Evolutionary conservation across 2,329 filamentous ascomycete species (phyloP).

Genomic region (Phaeosphaeriaceae sp.): DNA sequence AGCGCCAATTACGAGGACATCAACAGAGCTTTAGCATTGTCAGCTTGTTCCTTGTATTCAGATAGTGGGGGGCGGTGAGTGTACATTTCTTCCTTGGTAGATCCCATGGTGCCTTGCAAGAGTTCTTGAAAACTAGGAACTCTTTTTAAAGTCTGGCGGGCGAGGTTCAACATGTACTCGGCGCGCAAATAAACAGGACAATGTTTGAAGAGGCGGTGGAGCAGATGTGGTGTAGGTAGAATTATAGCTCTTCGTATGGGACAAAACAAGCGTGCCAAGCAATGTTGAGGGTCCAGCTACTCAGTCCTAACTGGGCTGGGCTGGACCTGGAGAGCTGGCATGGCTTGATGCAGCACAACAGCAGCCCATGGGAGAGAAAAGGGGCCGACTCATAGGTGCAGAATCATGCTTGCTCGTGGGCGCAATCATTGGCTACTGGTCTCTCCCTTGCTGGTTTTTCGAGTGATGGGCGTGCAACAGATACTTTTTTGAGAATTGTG

Average conservation of each 20-base stretch:
- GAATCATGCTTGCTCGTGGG: conserved; percentile 22
- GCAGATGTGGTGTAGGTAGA: conserved; percentile 28
- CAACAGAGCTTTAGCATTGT: conserved; percentile 72
- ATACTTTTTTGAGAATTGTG: not conserved
- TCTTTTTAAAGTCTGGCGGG: conserved; percentile 49
- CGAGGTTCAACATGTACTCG: conserved; percentile 48
- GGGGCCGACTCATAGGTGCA: conserved; percentile 21
- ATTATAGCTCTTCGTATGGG: conserved; percentile 29
- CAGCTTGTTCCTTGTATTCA: conserved; percentile 17
- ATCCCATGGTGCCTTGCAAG: conserved; percentile 48
- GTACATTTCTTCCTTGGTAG: conserved; percentile 51
- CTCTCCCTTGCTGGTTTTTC: conserved; percentile 2
- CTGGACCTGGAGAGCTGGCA: conserved; percentile 5
- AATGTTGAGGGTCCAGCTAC: conserved; percentile 23
- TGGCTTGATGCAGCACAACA: conserved; percentile 9
- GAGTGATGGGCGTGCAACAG: not conserved
- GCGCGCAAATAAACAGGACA: conserved; percentile 24
- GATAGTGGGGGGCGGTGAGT: conserved; percentile 37
- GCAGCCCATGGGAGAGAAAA: conserved; percentile 26
- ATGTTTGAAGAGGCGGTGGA: conserved; percentile 15
- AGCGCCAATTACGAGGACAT: conserved; percentile 97
- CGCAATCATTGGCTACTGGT: conserved; percentile 27
- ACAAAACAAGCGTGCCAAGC: conserved; percentile 37
- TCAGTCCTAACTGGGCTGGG: conserved; percentile 1
- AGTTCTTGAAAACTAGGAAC: conserved; percentile 52